Base-by-base conservation (phyloP, 2,329 filamentous ascomycete genomes). In the Hymenoscyphus occultus region DNA sequence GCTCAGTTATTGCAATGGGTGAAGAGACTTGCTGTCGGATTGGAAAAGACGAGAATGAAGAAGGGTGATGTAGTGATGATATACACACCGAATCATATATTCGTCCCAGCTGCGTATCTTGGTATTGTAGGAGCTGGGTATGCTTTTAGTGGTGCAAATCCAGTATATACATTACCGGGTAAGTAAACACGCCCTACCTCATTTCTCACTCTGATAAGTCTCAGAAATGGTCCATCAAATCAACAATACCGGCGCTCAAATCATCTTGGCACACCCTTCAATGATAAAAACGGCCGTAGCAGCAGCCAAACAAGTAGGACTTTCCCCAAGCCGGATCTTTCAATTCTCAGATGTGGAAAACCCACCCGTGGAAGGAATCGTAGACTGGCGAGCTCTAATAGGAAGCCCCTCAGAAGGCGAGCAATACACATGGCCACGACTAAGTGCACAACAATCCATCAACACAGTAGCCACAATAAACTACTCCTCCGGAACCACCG, bases 401-500 rank as follows among this genome's bases (percentile, higher is more conserved):
- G 80, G 80, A 0, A 77, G 78, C 0, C 76, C 76, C 28, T 75
- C 78, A n/a, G 80, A 85, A 61, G 90, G 84, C 1, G 75, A 80
- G 1, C 73, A 73, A 2, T 93, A 89, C 75, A 77, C 78, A 2
- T 64, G 59, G 48, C 59, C 54, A 10, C 32, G 39, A 39, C 14
- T 64, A 13, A 58, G 10, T 35, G 39, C 59, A 4, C 59, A 64
- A 48, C 35, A 61, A 42, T 39, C 59, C 13, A 12, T 48, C n/a
- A 64, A 58, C 28, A 64, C 63, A 5, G 63, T 64, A 19, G 63
- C 69, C 16, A 98, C 96, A 77, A 97, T 82, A 48, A 84, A 84
- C 65, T 96, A 94, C 78, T 90, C 86, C 67, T 89, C 84, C 12
- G 89, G 92, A 1, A 96, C 92, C 0, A 96, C 92, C 0, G 92